These are phyloP conservation scores for Trametes punicea DNA, from an alignment of 768 basidiomycete genomes.

Conservation along the genomic window DNA sequence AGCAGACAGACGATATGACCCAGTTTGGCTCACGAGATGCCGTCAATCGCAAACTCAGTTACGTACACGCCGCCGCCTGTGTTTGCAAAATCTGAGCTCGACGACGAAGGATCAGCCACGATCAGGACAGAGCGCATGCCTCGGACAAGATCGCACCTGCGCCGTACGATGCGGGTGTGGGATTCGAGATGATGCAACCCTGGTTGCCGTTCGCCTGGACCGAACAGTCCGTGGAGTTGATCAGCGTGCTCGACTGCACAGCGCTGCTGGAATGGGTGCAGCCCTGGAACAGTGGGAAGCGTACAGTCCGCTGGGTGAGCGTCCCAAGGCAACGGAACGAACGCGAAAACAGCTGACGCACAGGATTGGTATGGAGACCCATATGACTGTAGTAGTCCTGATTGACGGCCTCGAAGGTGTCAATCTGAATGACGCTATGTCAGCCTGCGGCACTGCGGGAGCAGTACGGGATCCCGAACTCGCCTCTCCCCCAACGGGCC, in stretches of 20 bases:
- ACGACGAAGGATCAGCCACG: neutral
- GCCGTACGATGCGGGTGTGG: constrained; percentile 57
- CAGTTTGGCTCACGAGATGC: constrained; percentile 52
- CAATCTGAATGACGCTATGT: constrained; percentile 29
- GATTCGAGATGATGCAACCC: constrained; percentile 64
- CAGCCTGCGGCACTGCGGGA: constrained; percentile 31
- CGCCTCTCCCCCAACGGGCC: constrained; percentile 60
- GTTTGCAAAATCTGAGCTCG: constrained; percentile 47
- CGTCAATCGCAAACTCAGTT: constrained; percentile 63
- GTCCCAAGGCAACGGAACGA: neutral
- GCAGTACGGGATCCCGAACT: constrained; percentile 9
- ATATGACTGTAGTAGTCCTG: constrained; percentile 60
- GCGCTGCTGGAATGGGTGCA: constrained; percentile 49
- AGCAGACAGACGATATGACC: neutral
- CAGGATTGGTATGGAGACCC: constrained; percentile 66
- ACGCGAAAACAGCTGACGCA: constrained; percentile 28
- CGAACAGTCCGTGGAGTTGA: constrained; percentile 60
- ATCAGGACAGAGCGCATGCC: neutral
- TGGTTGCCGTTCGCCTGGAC: constrained; percentile 52
- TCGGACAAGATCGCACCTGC: constrained; percentile 24
- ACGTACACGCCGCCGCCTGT: constrained; percentile 73
- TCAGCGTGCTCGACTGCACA: constrained; percentile 46
- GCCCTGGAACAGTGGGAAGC: constrained; percentile 32
- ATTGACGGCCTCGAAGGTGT: constrained; percentile 84
- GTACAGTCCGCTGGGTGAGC: neutral